Evolutionary conservation across 345 rosid species (phyloP).

Genomic region (Salix udensis): DNA sequence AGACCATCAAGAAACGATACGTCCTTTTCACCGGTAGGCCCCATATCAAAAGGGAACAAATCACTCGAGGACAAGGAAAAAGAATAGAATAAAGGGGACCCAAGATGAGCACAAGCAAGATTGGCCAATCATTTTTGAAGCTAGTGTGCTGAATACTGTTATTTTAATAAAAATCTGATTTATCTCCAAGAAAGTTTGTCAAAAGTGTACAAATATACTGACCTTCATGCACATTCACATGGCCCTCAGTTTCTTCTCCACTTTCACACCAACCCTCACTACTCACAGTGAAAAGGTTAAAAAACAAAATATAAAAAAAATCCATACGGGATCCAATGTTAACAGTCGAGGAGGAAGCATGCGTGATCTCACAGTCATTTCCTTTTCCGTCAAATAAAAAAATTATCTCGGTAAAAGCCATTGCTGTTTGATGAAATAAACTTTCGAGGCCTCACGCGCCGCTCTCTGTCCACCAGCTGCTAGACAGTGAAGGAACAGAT

Average conservation of each 20-base stretch:
- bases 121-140: neutral
- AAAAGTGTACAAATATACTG: too few species aligned
- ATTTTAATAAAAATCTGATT: neutral
- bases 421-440: neutral
- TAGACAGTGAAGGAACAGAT: slow-evolving; percentile 5
- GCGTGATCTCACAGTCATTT: slow-evolving; percentile 12
- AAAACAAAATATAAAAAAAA: neutral
- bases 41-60: too few species aligned
- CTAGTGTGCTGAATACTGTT: neutral
- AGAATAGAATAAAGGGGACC: neutral
- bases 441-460: slow-evolving; percentile 27
- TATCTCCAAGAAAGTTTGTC: neutral
- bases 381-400: neutral
- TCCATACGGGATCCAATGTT: slow-evolving; percentile 28
- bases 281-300: neutral
- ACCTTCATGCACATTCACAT: neutral
- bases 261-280: neutral
- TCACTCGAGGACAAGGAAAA: neutral
- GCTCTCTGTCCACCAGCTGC: slow-evolving; percentile 26
- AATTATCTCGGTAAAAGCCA: neutral
- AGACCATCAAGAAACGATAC: too few species aligned
- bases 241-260: neutral
- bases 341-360: neutral
- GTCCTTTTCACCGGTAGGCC: too few species aligned
- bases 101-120: neutral